Percentiles rank a stretch among this genome's conserved stretches.
These are phyloP conservation scores for Pulveroboletus sp. DNA, from an alignment of 768 basidiomycete genomes.

Conservation along the genomic window DNA sequence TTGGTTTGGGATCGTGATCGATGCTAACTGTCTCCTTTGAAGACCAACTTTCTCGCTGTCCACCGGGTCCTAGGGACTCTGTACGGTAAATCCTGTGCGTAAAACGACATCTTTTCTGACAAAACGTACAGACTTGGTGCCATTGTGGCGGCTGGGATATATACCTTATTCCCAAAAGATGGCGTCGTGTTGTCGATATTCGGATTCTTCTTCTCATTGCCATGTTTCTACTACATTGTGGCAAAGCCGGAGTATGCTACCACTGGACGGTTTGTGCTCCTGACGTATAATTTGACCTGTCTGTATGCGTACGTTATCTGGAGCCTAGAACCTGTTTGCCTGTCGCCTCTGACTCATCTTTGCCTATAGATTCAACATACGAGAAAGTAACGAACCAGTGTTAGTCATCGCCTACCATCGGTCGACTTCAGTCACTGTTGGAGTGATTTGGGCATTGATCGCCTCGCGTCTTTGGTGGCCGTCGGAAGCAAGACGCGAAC, in stretches of 20 bases:
- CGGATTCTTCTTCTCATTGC: slow-evolving; percentile 86
- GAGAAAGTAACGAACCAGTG: slow-evolving; percentile 59
- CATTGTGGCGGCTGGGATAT: slow-evolving; percentile 64
- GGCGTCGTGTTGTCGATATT: slow-evolving; percentile 70
- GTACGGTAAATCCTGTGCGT: slow-evolving; percentile 39
- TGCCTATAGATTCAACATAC: slow-evolving; percentile 65
- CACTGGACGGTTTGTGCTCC: slow-evolving; percentile 72
- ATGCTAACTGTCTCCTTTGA: slow-evolving; percentile 11
- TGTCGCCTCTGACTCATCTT: not conserved
- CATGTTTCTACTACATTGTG: slow-evolving; percentile 90
- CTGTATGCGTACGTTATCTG: slow-evolving; percentile 47
- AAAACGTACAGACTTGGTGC: slow-evolving; percentile 62
- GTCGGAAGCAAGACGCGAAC: slow-evolving; percentile 83
- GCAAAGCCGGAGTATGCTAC: slow-evolving; percentile 71
- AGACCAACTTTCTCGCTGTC: slow-evolving; percentile 84
- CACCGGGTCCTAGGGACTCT: slow-evolving; percentile 85
- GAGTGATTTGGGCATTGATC: slow-evolving; percentile 85
- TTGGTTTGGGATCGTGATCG: not conserved
- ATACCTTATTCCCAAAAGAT: slow-evolving; percentile 71
- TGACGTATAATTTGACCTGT: slow-evolving; percentile 89
- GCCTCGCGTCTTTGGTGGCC: slow-evolving; percentile 96
- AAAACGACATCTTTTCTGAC: slow-evolving; percentile 7
- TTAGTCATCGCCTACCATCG: slow-evolving; percentile 71
- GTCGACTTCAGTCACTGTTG: slow-evolving; percentile 73
- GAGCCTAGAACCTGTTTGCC: not conserved